phyloP scores from a whole-genome alignment of 2,329 filamentous ascomycete species.

The Chrysoporthe cubensis region DNA sequence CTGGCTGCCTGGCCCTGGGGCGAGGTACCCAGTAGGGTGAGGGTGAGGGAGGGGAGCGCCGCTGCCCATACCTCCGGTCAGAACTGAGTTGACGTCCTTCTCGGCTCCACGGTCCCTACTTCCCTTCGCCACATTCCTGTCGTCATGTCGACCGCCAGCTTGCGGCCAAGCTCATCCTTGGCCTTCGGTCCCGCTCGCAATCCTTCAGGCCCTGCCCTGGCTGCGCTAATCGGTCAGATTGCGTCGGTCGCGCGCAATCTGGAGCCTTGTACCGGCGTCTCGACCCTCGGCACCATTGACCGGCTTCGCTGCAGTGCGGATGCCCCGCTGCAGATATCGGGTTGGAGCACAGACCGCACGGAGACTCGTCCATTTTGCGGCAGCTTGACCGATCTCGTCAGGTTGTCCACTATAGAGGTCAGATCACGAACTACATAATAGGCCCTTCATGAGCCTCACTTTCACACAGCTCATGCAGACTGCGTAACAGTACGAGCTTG shows the following conservation, averaged over 20 bases:
- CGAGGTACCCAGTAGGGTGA: background rate
- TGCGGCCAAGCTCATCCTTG: background rate
- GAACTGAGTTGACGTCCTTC: constrained; percentile 9
- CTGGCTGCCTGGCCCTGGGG: background rate
- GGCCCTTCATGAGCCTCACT: background rate
- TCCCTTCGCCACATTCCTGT: background rate
- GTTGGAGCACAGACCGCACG: background rate
- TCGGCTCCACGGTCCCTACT: constrained; percentile 22
- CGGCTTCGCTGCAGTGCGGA: background rate
- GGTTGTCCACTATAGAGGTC: background rate
- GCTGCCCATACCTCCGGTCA: constrained; percentile 13
- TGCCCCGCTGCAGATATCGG: constrained; percentile 4
- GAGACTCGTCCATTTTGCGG: constrained; percentile 2
- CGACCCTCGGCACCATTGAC: background rate
- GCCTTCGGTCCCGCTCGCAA: constrained; percentile 10
- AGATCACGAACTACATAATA: background rate
- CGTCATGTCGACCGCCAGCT: background rate
- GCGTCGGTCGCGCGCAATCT: background rate
- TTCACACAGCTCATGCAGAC: background rate
- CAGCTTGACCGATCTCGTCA: background rate
- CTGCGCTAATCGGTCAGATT: background rate
- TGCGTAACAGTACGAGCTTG: background rate
- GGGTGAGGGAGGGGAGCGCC: constrained; percentile 5
- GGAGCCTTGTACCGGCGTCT: background rate
- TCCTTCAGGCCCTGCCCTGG: constrained; percentile 4